Conservation (phyloP, 768 basidiomycete genomes). For the Naganishia antarctica region DNA sequence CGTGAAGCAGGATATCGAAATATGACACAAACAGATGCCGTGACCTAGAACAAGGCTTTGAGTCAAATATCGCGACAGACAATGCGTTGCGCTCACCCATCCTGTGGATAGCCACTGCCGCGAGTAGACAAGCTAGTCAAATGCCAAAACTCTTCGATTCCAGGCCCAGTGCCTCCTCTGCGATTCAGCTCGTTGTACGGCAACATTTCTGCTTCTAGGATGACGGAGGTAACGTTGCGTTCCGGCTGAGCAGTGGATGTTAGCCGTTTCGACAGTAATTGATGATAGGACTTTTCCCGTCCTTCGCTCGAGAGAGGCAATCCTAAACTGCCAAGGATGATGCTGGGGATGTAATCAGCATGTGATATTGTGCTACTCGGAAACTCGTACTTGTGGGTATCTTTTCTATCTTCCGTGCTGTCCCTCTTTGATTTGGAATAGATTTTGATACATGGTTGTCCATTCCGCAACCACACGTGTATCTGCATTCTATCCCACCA, state of each 20-base stretch:
- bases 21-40: slow-evolving; percentile 73
- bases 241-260: not conserved
- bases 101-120: not conserved
- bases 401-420: slow-evolving; percentile 69
- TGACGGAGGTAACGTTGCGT: slow-evolving; percentile 39
- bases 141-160: slow-evolving; percentile 65
- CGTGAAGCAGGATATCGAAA: slow-evolving; percentile 74
- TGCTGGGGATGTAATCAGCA: not conserved
- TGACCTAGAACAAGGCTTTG: not conserved
- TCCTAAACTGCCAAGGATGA: slow-evolving; percentile 62
- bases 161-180: slow-evolving; percentile 40
- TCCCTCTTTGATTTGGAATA: slow-evolving; percentile 84
- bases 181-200: slow-evolving; percentile 61
- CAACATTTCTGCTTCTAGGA: slow-evolving; percentile 85
- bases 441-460: slow-evolving; percentile 59
- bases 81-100: not conserved
- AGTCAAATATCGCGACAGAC: not conserved
- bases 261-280: slow-evolving; percentile 16
- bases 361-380: not conserved
- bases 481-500: slow-evolving; percentile 78
- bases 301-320: too few relatives aligned
- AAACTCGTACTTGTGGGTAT: slow-evolving; percentile 55
- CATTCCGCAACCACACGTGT: slow-evolving; percentile 60
- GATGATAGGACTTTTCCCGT: not conserved
- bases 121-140: slow-evolving; percentile 26